Percentiles rank a stretch among this genome's conserved stretches.
These are phyloP conservation scores for Hypericum perforatum DNA, from an alignment of 345 rosid species.

Conservation along the genomic window DNA sequence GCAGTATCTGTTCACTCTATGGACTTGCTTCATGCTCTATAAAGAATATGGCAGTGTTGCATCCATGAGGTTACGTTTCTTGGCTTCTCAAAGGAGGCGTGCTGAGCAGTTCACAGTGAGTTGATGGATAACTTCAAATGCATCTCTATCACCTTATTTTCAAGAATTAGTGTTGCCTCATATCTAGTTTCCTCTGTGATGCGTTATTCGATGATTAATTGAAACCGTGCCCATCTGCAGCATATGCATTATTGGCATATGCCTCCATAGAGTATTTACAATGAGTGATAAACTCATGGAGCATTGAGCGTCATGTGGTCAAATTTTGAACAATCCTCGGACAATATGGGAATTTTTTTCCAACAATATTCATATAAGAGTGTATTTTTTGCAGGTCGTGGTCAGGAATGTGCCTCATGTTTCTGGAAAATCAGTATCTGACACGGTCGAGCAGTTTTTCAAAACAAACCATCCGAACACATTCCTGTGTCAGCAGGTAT, in stretches of 20 bases:
- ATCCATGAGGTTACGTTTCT: conserved; percentile 65
- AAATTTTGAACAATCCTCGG: background rate
- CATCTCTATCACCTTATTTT: no score
- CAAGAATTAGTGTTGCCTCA: no score
- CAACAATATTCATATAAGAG: background rate
- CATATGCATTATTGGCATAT: no score
- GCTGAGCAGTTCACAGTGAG: conserved; percentile 95
- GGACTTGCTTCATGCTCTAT: conserved; percentile 90
- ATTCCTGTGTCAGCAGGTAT: conserved; percentile 86
- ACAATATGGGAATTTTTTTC: background rate
- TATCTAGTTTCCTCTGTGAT: no score
- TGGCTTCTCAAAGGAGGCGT: conserved; percentile 69
- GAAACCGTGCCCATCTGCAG: no score
- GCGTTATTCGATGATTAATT: no score
- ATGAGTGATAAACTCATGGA: no score
- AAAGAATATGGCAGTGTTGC: conserved; percentile 71
- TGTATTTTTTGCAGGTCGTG: conserved; percentile 48
- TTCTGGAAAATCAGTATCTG: conserved; percentile 43
- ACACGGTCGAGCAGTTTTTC: conserved; percentile 68
- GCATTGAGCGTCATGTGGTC: no score
- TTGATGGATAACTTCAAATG: conserved; percentile 8
- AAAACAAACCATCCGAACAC: conserved; percentile 74
- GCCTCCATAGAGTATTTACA: no score
- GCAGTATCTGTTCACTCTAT: conserved; percentile 71
- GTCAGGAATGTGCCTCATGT: conserved; percentile 76